Evolutionary conservation across 345 rosid species (phyloP).

Genomic region (Populus ilicifolia): DNA sequence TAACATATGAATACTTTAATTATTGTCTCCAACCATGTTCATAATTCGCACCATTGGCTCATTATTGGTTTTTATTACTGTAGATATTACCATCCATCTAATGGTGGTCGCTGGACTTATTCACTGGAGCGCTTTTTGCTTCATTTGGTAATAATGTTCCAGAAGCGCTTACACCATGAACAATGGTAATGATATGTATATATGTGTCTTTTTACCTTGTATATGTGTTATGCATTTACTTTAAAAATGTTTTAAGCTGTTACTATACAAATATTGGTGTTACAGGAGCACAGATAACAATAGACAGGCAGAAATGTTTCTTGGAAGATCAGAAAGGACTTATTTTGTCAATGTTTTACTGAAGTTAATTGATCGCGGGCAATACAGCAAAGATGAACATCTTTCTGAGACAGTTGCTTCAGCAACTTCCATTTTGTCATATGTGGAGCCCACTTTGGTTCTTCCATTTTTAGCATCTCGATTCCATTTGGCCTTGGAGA

Average conservation of each 20-base stretch:
- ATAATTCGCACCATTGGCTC: slow-evolving; percentile 5
- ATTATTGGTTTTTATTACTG: slow-evolving; percentile 17
- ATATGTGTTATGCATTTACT: slow-evolving; percentile 9
- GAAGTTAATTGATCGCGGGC: slow-evolving; percentile 94
- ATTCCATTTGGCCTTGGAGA: slow-evolving; percentile 95
- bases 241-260: slow-evolving; percentile 24
- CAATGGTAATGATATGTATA: slow-evolving; percentile 60
- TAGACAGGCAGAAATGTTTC: slow-evolving; percentile 37
- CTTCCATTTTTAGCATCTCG: slow-evolving; percentile 95
- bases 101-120: slow-evolving; percentile 99
- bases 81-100: slow-evolving; percentile 97
- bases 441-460: slow-evolving; percentile 91
- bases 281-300: slow-evolving; percentile 48
- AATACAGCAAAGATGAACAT: slow-evolving; percentile 95
- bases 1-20: slow-evolving; percentile 22
- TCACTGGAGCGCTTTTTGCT: slow-evolving; percentile 83
- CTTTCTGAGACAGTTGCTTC: slow-evolving; percentile 98
- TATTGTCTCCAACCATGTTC: slow-evolving; percentile 4
- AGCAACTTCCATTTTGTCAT: slow-evolving; percentile 85
- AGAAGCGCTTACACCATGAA: slow-evolving; percentile 82
- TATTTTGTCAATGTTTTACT: slow-evolving; percentile 68
- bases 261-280: slow-evolving; percentile 25
- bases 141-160: slow-evolving; percentile 73
- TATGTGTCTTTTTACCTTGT: slow-evolving; percentile 11
- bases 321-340: slow-evolving; percentile 68